Evolutionary conservation across 1,284 basidiomycete species (phyloP).

Genomic region (Leucoagaricus sp.): DNA sequence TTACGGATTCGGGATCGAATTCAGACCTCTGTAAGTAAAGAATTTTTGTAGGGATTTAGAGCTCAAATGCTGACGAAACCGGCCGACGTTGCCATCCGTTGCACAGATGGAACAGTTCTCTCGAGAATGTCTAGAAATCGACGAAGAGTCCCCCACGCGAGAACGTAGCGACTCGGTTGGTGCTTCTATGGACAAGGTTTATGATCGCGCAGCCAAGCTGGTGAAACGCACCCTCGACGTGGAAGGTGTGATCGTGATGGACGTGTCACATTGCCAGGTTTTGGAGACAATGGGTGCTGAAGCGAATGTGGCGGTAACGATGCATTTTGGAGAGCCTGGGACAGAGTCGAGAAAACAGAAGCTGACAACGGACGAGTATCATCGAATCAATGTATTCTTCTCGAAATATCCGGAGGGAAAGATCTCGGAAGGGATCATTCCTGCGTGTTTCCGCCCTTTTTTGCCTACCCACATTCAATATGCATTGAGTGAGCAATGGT

Average conservation of each 20-base stretch:
- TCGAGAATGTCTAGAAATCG: constrained; percentile 92
- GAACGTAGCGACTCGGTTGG: constrained; percentile 34
- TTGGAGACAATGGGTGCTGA: constrained; percentile 74
- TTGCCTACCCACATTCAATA: constrained; percentile 82
- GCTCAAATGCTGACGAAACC: neutral
- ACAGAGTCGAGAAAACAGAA: constrained; percentile 44
- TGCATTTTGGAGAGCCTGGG: constrained; percentile 43
- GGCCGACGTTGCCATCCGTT: neutral
- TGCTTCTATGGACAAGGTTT: constrained; percentile 84
- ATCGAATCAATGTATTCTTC: constrained; percentile 75
- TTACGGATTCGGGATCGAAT: constrained; percentile 89
- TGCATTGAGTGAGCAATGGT: constrained; percentile 67
- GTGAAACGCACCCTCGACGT: constrained; percentile 90
- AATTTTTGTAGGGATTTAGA: neutral
- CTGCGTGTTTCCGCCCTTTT: constrained; percentile 75
- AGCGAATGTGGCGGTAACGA: constrained; percentile 62
- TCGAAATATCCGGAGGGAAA: constrained; percentile 79
- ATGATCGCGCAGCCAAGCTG: constrained; percentile 84
- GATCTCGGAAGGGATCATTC: constrained; percentile 83
- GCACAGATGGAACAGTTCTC: constrained; percentile 91
- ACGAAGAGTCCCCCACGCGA: constrained; percentile 53
- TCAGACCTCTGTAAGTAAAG: constrained; percentile 71
- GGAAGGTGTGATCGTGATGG: constrained; percentile 90
- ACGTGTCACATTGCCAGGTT: constrained; percentile 90
- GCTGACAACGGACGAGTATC: constrained; percentile 73